Evolutionary conservation across 2,329 filamentous ascomycete species (phyloP), one percentile per base, ranked within the genome.

Genomic region (Colletotrichum sp.): DNA sequence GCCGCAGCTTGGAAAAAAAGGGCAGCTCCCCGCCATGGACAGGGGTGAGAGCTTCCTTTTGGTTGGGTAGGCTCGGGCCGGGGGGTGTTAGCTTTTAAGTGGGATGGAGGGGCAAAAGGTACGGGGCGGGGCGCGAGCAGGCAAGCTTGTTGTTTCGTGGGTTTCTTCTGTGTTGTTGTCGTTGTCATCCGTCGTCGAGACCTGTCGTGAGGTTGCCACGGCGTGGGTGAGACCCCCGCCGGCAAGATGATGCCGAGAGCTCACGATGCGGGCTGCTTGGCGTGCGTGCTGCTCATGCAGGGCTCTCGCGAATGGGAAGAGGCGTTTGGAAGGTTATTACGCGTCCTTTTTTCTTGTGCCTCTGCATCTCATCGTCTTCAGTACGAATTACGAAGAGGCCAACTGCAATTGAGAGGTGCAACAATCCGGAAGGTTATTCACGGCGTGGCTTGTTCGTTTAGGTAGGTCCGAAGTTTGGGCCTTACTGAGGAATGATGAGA

Each of bases 181-280:
- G 43, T 52, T 52, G 10, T 52, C 43, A 18, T 52, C n/a, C 6
- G 43, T 21, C 43, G 6, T 21, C n/a, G 3, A 21, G 43, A 52
- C 36, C 36, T 13, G 43, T 13, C 43, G 43, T 52, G 43, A 52
- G 43, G 43, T 21, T 52, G 43, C 43, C 43, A 21, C 5, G 43
- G 43, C 43, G 43, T 52, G 61, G 34, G 26, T 60, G 55, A 71
- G 21, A n/a, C 48, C 69, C 70, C 69, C 70, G 74, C 74, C 74
- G 74, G 74, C 74, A 76, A 73, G 48, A 57, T 48, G 64, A 24
- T 76, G 74, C 74, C 74, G 74, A 74, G 55, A 65, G 34, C 32
- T 73, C 65, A 18, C 74, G 71, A 76, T 66, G 70, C 55, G 70
- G 24, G 71, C 15, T 32, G 64, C 74, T 76, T 76, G 74, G 74